Evolutionary conservation across 2,329 filamentous ascomycete species (phyloP).

Genomic region (Tolypocladium capitatum): DNA sequence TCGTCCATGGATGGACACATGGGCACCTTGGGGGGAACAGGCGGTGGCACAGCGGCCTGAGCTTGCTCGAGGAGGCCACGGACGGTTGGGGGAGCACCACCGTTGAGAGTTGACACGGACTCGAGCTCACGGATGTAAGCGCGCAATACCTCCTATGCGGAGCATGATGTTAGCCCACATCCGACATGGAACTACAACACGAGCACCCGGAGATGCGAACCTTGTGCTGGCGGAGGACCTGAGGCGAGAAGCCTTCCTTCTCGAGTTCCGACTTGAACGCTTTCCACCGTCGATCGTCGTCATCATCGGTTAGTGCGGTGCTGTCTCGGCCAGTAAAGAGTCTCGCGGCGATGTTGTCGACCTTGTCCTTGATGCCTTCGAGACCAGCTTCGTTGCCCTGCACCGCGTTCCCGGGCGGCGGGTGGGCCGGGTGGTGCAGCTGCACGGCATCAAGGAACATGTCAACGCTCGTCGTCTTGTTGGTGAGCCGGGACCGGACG

Average conservation of each 20-base stretch:
- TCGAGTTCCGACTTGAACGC: slow-evolving; percentile 45
- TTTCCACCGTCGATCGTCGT: slow-evolving; percentile 42
- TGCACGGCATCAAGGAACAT: slow-evolving; percentile 46
- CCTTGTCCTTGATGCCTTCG: slow-evolving; percentile 45
- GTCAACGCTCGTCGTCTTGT: slow-evolving; percentile 39
- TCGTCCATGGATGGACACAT: slow-evolving; percentile 20
- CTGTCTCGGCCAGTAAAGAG: slow-evolving; percentile 31
- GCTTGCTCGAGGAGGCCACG: slow-evolving; percentile 38
- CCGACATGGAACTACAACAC: neutral
- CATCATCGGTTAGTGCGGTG: slow-evolving; percentile 25
- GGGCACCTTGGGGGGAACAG: slow-evolving; percentile 6
- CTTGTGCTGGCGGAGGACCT: slow-evolving; percentile 43
- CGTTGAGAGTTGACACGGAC: slow-evolving; percentile 29
- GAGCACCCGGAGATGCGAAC: slow-evolving; percentile 22
- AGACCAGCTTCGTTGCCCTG: slow-evolving; percentile 27
- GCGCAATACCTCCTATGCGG: slow-evolving; percentile 38
- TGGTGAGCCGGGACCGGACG: slow-evolving; percentile 32
- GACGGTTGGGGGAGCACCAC: slow-evolving; percentile 33
- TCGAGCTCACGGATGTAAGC: slow-evolving; percentile 50
- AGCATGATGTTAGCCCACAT: neutral
- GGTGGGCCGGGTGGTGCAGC: slow-evolving; percentile 31
- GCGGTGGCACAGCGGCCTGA: slow-evolving; percentile 9
- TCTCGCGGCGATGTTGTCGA: slow-evolving; percentile 41
- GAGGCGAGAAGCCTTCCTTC: slow-evolving; percentile 42
- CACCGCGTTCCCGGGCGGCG: slow-evolving; percentile 16